Conservation (phyloP, 73 alveolate genomes). For the Stentor coeruleus region DNA sequence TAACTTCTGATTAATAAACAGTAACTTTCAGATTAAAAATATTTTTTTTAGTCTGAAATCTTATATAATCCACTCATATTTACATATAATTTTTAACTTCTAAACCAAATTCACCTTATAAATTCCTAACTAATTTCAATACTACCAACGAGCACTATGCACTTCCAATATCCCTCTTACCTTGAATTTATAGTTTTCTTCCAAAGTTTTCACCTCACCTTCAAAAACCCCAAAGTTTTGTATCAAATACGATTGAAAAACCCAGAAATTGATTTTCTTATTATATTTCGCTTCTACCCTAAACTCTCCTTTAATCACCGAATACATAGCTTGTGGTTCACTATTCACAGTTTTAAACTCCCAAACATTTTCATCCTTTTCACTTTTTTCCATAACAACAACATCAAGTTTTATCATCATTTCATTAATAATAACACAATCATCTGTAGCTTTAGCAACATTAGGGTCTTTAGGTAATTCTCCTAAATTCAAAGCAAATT, state of each 20-base stretch:
- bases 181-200: background rate
- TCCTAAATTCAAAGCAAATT: background rate
- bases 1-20: background rate
- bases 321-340: background rate
- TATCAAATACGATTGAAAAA: background rate
- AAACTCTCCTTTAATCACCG: background rate
- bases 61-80: too few species aligned
- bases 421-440: background rate
- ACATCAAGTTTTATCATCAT: constrained; percentile 5
- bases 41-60: too few species aligned
- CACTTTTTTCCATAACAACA: background rate
- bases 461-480: background rate
- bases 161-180: constrained; percentile 1
- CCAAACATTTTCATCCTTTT: background rate
- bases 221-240: background rate
- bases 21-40: too few species aligned
- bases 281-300: background rate
- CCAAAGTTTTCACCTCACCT: background rate
- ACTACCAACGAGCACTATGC: constrained; percentile 12
- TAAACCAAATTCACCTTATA: too few species aligned
- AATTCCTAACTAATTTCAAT: too few species aligned
- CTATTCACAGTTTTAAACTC: background rate
- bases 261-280: background rate
- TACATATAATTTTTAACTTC: too few species aligned
- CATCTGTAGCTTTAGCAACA: constrained; percentile 1